Percentiles rank a stretch among this genome's conserved stretches.
Evolutionary conservation across 768 basidiomycete species (phyloP).

Genomic region (Auricularia auricula-judae): DNA sequence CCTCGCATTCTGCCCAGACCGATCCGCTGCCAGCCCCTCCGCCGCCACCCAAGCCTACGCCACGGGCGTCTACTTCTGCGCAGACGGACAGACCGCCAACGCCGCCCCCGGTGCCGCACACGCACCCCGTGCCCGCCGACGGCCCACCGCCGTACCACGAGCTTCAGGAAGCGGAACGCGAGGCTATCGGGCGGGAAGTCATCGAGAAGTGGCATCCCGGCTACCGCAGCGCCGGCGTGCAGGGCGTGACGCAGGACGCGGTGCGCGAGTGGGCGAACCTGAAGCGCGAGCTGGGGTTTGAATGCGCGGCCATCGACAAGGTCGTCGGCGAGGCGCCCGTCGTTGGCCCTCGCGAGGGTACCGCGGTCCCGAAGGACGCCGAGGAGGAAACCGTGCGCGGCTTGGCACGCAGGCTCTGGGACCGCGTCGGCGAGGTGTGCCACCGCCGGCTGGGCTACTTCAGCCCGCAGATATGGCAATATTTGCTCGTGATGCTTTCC

Average conservation of each 20-base stretch:
- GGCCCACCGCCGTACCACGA: constrained; percentile 19
- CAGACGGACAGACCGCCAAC: constrained; percentile 9
- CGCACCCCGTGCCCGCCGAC: constrained; percentile 17
- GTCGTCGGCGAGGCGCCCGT: constrained; percentile 34
- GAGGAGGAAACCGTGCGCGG: neutral
- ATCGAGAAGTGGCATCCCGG: constrained; percentile 67
- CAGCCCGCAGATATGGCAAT: neutral
- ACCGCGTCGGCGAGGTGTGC: neutral
- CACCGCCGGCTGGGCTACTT: neutral
- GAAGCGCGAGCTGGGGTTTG: constrained; percentile 69
- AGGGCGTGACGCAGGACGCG: constrained; percentile 55
- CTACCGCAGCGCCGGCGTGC: constrained; percentile 32
- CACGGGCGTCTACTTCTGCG: constrained; percentile 5
- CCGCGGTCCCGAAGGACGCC: neutral
- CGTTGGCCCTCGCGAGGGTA: constrained; percentile 7
- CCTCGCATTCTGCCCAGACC: constrained; percentile 45
- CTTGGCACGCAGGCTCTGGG: neutral
- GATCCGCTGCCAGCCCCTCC: constrained; percentile 42
- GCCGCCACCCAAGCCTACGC: constrained; percentile 29
- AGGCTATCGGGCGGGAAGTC: constrained; percentile 39
- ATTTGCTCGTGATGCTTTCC: constrained; percentile 17
- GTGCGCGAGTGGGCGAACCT: constrained; percentile 69
- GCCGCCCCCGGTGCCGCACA: constrained; percentile 6
- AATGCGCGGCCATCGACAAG: constrained; percentile 68
- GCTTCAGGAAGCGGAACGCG: constrained; percentile 29